Conservation (phyloP, 2,329 filamentous ascomycete genomes). For the Pseudonectria foliicola region DNA sequence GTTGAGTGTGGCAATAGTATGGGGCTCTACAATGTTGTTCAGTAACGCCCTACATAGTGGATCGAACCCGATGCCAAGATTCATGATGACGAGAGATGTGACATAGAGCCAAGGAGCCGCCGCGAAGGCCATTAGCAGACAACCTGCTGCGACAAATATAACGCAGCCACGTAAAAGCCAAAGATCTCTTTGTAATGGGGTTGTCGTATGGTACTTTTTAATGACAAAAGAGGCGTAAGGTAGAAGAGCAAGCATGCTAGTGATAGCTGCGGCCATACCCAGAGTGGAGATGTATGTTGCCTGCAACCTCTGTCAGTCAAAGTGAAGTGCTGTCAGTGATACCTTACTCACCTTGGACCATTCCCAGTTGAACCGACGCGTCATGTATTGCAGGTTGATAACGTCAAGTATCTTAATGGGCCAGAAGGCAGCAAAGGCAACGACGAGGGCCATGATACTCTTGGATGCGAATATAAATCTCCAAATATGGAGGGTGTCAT, state of each 20-base stretch:
- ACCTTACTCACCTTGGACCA: constrained; percentile 32
- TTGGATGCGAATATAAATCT: constrained; percentile 33
- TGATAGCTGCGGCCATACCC: constrained; percentile 29
- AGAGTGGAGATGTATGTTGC: constrained; percentile 36
- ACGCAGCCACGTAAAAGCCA: constrained; percentile 30
- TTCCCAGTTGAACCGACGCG: constrained; percentile 42
- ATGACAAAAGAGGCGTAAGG: constrained; percentile 28
- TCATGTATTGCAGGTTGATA: constrained; percentile 43
- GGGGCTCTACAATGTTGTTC: constrained; percentile 45
- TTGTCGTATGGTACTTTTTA: constrained; percentile 22
- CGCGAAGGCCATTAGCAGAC: constrained; percentile 32
- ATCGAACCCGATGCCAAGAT: constrained; percentile 37
- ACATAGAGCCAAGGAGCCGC: constrained; percentile 28
- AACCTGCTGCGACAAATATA: constrained; percentile 24
- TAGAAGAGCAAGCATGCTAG: constrained; percentile 32
- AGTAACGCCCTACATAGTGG: constrained; percentile 41
- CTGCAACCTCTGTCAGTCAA: constrained; percentile 11
- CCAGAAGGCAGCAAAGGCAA: constrained; percentile 22
- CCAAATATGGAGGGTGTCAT: constrained; percentile 30
- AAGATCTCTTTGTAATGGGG: constrained; percentile 33
- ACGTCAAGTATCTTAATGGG: constrained; percentile 25
- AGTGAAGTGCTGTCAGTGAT: accelerated
- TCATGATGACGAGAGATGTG: constrained; percentile 36
- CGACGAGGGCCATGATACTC: constrained; percentile 31
- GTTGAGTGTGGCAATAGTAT: constrained; percentile 48